A percentile compares a stretch with the other conserved stretches of the same genome.
These are phyloP conservation scores for Elaeagnus macrophylla DNA, from an alignment of 306 rosid species.

Conservation along the genomic window DNA sequence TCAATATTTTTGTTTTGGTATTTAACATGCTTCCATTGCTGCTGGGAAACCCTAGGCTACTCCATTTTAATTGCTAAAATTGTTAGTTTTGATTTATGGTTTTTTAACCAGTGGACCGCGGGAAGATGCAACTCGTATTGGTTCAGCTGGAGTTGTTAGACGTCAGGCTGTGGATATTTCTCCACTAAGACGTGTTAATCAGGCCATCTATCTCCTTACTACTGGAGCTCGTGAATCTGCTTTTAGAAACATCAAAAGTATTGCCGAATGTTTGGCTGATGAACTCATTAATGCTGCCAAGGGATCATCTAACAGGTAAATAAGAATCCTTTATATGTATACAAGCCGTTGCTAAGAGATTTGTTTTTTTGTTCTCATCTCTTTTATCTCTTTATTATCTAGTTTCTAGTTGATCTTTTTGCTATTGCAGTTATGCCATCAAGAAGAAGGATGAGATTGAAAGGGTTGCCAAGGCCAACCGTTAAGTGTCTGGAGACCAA, in stretches of 20 bases:
- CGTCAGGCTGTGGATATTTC: slow-evolving; percentile 49
- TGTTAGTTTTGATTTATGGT: not conserved
- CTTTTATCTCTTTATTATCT: not conserved
- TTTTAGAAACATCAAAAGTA: slow-evolving; percentile 36
- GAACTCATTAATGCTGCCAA: slow-evolving; percentile 44
- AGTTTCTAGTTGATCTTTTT: not conserved
- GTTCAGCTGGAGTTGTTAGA: slow-evolving; percentile 44
- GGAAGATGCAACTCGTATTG: slow-evolving; percentile 41
- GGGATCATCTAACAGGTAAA: slow-evolving; percentile 33
- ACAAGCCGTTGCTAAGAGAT: not conserved
- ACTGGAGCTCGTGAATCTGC: slow-evolving; percentile 43
- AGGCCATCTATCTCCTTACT: slow-evolving; percentile 39
- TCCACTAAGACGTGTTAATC: slow-evolving; percentile 35
- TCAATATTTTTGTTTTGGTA: too few species aligned
- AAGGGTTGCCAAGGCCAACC: slow-evolving; percentile 46
- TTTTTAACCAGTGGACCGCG: slow-evolving; percentile 32
- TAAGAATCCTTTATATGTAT: not conserved
- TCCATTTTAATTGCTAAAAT: not conserved
- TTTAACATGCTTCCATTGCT: not conserved
- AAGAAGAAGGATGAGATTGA: slow-evolving; percentile 43
- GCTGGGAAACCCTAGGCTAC: too few species aligned
- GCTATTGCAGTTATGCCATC: slow-evolving; percentile 28
- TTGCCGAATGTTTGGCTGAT: slow-evolving; percentile 41
- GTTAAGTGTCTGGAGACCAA: slow-evolving; percentile 8
- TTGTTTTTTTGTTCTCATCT: not conserved